Percentiles rank a stretch among this genome's conserved stretches.
Evolutionary conservation across 495 filamentous ascomycete genomes (phyloP).

Genomic region (Cetradonia linearis): DNA sequence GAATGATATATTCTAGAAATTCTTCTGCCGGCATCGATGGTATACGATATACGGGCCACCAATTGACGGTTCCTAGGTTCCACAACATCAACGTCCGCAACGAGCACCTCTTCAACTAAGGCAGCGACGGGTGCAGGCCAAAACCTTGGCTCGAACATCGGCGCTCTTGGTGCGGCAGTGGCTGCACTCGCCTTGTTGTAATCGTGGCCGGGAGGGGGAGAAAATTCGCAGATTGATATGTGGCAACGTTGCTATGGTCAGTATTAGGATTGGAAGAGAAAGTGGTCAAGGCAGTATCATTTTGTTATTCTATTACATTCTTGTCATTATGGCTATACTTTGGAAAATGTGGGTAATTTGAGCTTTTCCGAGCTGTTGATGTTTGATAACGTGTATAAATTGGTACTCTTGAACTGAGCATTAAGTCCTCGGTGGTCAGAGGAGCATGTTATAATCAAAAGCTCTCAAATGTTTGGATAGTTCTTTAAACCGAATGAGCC

Average conservation of each 20-base stretch:
- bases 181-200: slow-evolving; percentile 20
- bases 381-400: neutral
- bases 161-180: slow-evolving; percentile 21
- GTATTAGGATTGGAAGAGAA: neutral
- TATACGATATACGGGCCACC: neutral
- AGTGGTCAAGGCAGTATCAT: neutral
- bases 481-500: neutral
- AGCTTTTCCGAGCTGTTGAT: neutral
- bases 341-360: neutral
- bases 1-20: neutral
- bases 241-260: neutral
- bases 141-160: slow-evolving; percentile 15
- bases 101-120: slow-evolving; percentile 12
- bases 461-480: neutral
- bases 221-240: neutral
- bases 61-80: slow-evolving; percentile 6
- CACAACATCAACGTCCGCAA: slow-evolving; percentile 9
- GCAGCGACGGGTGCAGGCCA: slow-evolving; percentile 11
- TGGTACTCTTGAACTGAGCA: neutral
- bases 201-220: neutral
- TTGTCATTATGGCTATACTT: neutral
- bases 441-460: neutral
- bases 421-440: neutral
- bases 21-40: neutral
- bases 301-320: neutral